Evolutionary conservation across 331 rosid genomes (phyloP), one percentile per base, ranked within the genome.

Genomic region (Erythrophleum ivorense): DNA sequence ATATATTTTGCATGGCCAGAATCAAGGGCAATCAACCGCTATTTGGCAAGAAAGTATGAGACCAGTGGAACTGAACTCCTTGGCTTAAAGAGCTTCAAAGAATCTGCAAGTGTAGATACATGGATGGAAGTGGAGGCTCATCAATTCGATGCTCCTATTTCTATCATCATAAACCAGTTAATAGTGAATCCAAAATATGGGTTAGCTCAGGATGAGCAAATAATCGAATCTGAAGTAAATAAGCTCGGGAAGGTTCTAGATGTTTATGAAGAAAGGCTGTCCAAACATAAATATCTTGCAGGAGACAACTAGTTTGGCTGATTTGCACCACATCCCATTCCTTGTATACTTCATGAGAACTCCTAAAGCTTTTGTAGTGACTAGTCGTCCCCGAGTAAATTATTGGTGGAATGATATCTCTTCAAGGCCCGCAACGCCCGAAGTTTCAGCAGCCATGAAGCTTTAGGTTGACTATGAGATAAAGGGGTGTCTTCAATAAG

Each of bases 351-450:
- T 78, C 71, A 82, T 73, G 84, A 85, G n/a, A 77, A 78, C 84
- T 16, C 55, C 81, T 1, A 67, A 76, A 58, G 77, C 78, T 13
- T 0, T 34, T 0, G 24, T 70, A 18, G 18, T 78, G 1, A 73
- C 79, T 14, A 38, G 65, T n/a, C 83, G 75, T 67, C 53, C 81
- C 9, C 74, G 55, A 19, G 81, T 85, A 0, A 66, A 45, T 7
- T 59, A 70, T 75, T 85, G 88, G 86, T 82, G 86, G 86, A 59
- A 74, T 14, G 73, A 81, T 79, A 85, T 81, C 40, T 82, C 81
- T 50, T 49, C 72, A 0, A 85, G 86, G 79, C 80, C 75, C 1
- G 71, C 80, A n/a, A 71, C 78, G 21, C 21, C 33, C 53, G 18
- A 73, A 50, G 78, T 85, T 48, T 81, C 78, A 6, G 64, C 38